A percentile compares a stretch with the other conserved stretches of the same genome.
These are phyloP conservation scores for Colletotrichum abscissum DNA, from an alignment of 2,329 filamentous ascomycete genomes.

Conservation along the genomic window DNA sequence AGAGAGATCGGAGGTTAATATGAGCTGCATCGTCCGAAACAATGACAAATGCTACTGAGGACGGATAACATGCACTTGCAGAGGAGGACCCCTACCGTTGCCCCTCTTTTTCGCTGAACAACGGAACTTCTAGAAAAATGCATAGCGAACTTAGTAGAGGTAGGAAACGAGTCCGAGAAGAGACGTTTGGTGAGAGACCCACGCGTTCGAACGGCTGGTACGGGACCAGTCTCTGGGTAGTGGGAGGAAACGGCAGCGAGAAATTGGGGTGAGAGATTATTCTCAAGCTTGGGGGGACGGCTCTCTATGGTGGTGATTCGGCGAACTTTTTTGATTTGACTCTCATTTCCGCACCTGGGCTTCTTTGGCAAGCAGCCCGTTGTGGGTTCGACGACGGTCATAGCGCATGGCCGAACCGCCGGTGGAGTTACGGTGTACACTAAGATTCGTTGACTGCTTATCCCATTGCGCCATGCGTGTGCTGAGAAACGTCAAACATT, in stretches of 20 bases:
- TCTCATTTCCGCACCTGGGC: background rate
- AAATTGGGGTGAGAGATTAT: background rate
- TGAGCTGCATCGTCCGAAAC: conserved; percentile 12
- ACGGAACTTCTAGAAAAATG: background rate
- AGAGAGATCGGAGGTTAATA: conserved; percentile 11
- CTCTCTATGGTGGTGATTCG: background rate
- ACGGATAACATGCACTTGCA: background rate
- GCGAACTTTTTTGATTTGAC: background rate
- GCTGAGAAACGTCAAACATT: background rate
- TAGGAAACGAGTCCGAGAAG: background rate
- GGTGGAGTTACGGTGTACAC: background rate
- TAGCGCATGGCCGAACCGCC: background rate
- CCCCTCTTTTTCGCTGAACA: background rate
- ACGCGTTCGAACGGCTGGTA: background rate
- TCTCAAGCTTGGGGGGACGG: background rate
- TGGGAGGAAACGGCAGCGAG: background rate
- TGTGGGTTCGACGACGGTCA: background rate
- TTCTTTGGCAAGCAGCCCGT: background rate
- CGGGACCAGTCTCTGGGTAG: conserved; percentile 5
- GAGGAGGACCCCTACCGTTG: background rate
- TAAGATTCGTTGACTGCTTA: too few species aligned
- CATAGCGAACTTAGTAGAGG: background rate
- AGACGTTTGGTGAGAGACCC: conserved; percentile 5
- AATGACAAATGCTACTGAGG: background rate
- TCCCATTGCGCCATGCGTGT: too few species aligned